phyloP scores from a whole-genome alignment of 2,329 filamentous ascomycete genomes.

The Aspergillus jensenii region DNA sequence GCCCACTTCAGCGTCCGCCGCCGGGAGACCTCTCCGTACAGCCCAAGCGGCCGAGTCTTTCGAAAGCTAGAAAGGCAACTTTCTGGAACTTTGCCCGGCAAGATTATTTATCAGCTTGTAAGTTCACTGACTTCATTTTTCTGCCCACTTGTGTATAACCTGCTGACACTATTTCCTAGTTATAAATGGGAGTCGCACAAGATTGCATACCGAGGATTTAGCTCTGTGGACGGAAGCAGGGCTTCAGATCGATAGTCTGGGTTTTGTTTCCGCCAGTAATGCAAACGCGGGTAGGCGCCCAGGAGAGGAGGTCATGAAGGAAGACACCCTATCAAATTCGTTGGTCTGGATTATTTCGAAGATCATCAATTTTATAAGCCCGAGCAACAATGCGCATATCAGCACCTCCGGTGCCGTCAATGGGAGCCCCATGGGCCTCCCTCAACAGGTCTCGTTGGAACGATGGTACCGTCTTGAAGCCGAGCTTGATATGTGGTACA shows the following conservation, averaged over 20 bases:
- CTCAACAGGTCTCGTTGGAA: conserved; percentile 45
- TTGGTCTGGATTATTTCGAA: conserved; percentile 67
- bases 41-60: conserved; percentile 43
- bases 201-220: conserved; percentile 63
- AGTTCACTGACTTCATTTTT: conserved; percentile 19
- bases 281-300: conserved; percentile 30
- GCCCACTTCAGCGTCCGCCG: conserved; percentile 42
- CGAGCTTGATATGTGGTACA: conserved; percentile 60
- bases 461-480: conserved; percentile 53
- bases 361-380: conserved; percentile 64
- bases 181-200: conserved; percentile 60
- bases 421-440: conserved; percentile 32
- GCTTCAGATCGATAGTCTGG: conserved; percentile 56
- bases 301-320: conserved; percentile 52
- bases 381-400: conserved; percentile 51
- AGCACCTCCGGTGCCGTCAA: conserved; percentile 25
- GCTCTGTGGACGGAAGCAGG: conserved; percentile 65
- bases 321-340: conserved; percentile 64
- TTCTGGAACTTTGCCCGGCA: conserved; percentile 70
- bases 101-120: conserved; percentile 64
- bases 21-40: conserved; percentile 39
- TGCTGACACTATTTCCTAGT: conserved; percentile 24
- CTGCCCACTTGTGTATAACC: neutral
- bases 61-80: conserved; percentile 57
- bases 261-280: conserved; percentile 49